Base-by-base conservation (phyloP, 352 stramenopile species). In the Elongisporangium undulatum region DNA sequence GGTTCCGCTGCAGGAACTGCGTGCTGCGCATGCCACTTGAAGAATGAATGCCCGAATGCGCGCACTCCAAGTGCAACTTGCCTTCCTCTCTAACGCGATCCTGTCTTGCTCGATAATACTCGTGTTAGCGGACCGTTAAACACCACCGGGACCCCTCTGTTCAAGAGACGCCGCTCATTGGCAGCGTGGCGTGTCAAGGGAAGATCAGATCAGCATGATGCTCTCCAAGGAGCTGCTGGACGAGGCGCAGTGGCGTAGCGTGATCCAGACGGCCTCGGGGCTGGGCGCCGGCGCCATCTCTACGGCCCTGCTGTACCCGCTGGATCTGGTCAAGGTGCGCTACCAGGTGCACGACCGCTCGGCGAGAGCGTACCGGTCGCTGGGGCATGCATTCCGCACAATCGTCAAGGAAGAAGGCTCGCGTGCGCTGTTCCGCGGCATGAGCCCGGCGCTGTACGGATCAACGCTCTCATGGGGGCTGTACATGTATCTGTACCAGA, bases 401-500 rank as follows among this genome's bases (percentile, higher is more conserved):
- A 92, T 94, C 45, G 71, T 92, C 41, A 69, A 71, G n/a, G 70
- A 97, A 61, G 90, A 98, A 64, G 90, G 95, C 50, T 66, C 97
- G 45, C 55, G 74, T 12, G 86, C 88, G 48, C 75, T 99, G 19
- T 99, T 98, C 67, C 81, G 89, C 38, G 97, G 97, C 53, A 88
- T 99, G 72, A 91, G 82, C 20, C 96, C 97, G 13, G 96, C 96
- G n/a, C 66, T 99, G 20, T 92, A 99, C 34, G 97, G 95, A 20
- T 97, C 94, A 24, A 91, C 95, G 16, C 71, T 98, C 20, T 98
- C 91, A 17, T 99, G 97, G 97, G 97, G 97, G 13, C 82, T 98
- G 45, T 99, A 99, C 72, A 99, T 99, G 82, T 96, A 97, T 61
- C 85, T 99, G 53, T 99, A 99, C 71, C 96, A 99, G 79, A 88